Evolutionary conservation across 1,284 basidiomycete species (phyloP).

Genomic region (Phlebopus sp.): DNA sequence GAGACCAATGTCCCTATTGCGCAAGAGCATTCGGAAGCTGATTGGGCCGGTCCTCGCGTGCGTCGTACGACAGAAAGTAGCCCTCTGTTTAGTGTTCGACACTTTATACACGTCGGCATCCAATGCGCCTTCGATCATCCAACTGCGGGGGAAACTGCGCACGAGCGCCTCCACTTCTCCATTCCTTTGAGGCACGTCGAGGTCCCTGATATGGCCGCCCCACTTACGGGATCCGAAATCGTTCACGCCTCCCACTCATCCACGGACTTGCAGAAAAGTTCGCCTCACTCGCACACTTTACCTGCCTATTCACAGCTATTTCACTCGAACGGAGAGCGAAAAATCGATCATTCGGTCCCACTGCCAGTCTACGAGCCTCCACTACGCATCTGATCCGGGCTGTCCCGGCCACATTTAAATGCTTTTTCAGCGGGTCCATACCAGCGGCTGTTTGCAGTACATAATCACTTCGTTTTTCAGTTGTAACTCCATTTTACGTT

Average conservation of each 20-base stretch:
- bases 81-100: conserved; percentile 58
- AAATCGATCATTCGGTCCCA: conserved; percentile 63
- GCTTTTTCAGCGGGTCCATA: too few species aligned
- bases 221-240: conserved; percentile 15
- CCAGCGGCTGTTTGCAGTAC: neutral
- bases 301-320: conserved; percentile 78
- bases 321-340: conserved; percentile 66
- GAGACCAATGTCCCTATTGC: conserved; percentile 52
- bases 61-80: conserved; percentile 46
- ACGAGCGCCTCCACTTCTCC: conserved; percentile 40
- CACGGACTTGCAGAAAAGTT: conserved; percentile 17
- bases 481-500: conserved; percentile 1
- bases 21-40: conserved; percentile 25
- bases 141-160: conserved; percentile 32
- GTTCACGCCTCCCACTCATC: conserved; percentile 4
- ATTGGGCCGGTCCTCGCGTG: conserved; percentile 43
- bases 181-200: conserved; percentile 57
- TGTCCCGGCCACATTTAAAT: too few species aligned
- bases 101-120: conserved; percentile 52
- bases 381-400: too few species aligned
- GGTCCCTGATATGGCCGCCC: conserved; percentile 25
- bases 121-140: conserved; percentile 53
- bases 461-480: neutral
- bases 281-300: conserved; percentile 41
- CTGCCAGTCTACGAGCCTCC: conserved; percentile 58